Evolutionary conservation across 2,329 filamentous ascomycete genomes (phyloP).

Genomic region (Epichloe gansuensis): DNA sequence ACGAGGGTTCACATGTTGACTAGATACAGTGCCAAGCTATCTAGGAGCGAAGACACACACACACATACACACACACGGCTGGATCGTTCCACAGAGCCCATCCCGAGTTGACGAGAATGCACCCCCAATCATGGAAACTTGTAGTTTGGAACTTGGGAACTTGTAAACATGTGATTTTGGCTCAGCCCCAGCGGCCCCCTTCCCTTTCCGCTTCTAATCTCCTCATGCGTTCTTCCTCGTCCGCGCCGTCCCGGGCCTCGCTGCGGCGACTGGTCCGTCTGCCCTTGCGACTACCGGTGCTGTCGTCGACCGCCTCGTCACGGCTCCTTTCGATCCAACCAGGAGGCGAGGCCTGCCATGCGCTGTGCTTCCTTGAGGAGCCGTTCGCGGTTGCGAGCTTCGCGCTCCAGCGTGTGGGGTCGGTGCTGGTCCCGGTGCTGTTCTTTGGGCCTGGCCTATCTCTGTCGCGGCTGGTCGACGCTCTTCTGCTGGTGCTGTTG

Average conservation of each 20-base stretch:
- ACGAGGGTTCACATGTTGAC: too few relatives aligned
- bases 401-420: slow-evolving; percentile 60
- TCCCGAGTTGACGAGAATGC: too few relatives aligned
- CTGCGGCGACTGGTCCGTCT: slow-evolving; percentile 33
- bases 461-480: slow-evolving; percentile 23
- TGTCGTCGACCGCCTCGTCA: slow-evolving; percentile 30
- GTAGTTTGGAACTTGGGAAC: too few relatives aligned
- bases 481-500: slow-evolving; percentile 22
- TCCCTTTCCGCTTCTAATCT: slow-evolving; percentile 50
- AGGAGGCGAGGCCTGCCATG: slow-evolving; percentile 42
- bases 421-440: slow-evolving; percentile 17
- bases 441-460: slow-evolving; percentile 17
- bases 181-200: slow-evolving; percentile 34
- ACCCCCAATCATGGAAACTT: too few relatives aligned
- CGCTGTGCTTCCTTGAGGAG: slow-evolving; percentile 57
- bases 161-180: not conserved
- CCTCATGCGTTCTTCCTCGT: slow-evolving; percentile 41
- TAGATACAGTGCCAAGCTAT: not conserved
- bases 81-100: too few relatives aligned
- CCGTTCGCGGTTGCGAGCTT: slow-evolving; percentile 52
- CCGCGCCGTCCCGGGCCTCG: slow-evolving; percentile 34
- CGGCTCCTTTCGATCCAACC: slow-evolving; percentile 37
- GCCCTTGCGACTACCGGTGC: slow-evolving; percentile 23
- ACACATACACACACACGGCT: not conserved
- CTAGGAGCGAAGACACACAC: not conserved